Percentiles rank a stretch among this genome's conserved stretches.
Evolutionary conservation across 139 green algal species (phyloP).

Genomic region (Chlorella sorokiniana): DNA sequence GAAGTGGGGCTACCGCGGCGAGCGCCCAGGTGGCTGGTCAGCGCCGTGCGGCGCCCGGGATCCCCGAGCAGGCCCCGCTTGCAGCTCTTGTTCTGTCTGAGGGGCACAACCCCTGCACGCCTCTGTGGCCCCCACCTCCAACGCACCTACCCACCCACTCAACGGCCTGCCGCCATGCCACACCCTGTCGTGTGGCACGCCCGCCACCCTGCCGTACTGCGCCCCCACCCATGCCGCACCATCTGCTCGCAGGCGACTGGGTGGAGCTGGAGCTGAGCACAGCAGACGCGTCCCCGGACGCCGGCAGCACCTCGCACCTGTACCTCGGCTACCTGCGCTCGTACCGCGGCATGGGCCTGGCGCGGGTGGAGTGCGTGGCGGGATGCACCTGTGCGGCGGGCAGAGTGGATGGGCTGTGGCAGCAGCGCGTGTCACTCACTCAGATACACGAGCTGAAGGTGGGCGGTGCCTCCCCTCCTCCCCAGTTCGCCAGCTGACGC

Average conservation of each 20-base stretch:
- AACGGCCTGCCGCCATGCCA: no score
- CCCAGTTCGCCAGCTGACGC: no score
- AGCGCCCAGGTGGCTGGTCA: not conserved
- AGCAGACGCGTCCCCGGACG: not conserved
- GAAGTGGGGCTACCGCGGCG: constrained; percentile 9
- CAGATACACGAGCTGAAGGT: not conserved
- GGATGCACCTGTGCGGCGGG: not conserved
- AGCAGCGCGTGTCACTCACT: not conserved
- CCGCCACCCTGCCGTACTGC: not conserved
- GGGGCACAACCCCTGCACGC: no score
- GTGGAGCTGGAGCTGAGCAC: not conserved
- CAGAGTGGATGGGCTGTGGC: not conserved
- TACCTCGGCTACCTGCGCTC: constrained; percentile 1
- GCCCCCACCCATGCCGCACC: not conserved
- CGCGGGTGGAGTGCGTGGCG: not conserved
- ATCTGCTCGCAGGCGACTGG: constrained; percentile 4
- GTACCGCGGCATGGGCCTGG: not conserved
- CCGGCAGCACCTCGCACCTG: not conserved
- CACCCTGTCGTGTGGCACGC: no score
- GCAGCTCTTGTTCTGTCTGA: no score
- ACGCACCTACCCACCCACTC: no score
- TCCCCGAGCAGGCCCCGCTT: no score
- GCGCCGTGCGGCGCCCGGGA: no score
- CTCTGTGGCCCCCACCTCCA: no score
- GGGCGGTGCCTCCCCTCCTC: not conserved